phyloP scores from a whole-genome alignment of 768 basidiomycete species.

The Favolaschia claudopus region DNA sequence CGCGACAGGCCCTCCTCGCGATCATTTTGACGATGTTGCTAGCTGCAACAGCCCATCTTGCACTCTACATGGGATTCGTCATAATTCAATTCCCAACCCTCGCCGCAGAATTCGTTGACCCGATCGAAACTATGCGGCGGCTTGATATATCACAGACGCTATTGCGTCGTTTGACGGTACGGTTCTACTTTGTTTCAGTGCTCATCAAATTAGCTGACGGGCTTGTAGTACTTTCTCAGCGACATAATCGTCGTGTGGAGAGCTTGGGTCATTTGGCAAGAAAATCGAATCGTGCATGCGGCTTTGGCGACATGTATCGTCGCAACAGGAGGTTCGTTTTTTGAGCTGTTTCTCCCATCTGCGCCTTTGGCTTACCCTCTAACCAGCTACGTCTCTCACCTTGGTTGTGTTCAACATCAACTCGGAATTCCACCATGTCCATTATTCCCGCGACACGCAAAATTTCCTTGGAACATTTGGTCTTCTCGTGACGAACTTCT shows the following conservation, averaged over 20 bases:
- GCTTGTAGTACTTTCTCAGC: slow-evolving; percentile 24
- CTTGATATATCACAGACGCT: not conserved
- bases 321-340: slow-evolving; percentile 25
- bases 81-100: not conserved
- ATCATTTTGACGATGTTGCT: slow-evolving; percentile 1
- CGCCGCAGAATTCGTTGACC: not conserved
- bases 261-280: slow-evolving; percentile 27
- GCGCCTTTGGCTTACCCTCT: not conserved
- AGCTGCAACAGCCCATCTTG: not conserved
- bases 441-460: not conserved
- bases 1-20: not conserved
- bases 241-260: slow-evolving; percentile 30
- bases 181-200: not conserved
- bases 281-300: slow-evolving; percentile 18
- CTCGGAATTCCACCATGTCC: slow-evolving; percentile 9
- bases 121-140: not conserved
- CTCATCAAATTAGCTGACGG: no score
- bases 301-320: slow-evolving; percentile 21
- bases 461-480: slow-evolving; percentile 27
- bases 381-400: slow-evolving; percentile 18
- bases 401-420: slow-evolving; percentile 23
- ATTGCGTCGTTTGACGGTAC: not conserved
- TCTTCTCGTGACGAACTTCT: slow-evolving; percentile 26
- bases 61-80: not conserved
- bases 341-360: not conserved